These are phyloP conservation scores for Macrophomina tecta DNA, from an alignment of 2,329 filamentous ascomycete species.

Conservation along the genomic window DNA sequence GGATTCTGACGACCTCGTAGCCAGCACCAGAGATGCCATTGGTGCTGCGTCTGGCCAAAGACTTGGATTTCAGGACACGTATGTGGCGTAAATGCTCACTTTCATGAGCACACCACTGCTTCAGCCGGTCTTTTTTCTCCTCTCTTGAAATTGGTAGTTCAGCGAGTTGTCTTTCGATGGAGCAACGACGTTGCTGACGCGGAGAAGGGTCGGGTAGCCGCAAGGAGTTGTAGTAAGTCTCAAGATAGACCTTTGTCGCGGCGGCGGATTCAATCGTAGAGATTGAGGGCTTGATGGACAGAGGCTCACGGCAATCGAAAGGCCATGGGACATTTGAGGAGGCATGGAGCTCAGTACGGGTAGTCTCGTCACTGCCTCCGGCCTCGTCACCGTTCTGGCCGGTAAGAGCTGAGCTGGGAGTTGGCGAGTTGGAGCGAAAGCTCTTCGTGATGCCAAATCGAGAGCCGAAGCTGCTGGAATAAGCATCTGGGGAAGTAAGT, in stretches of 20 bases:
- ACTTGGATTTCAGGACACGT: constrained; percentile 71
- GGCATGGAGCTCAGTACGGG: background rate
- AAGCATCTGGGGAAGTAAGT: constrained; percentile 12
- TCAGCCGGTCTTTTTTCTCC: constrained; percentile 58
- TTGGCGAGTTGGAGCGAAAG: constrained; percentile 11
- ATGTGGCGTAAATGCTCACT: constrained; percentile 75
- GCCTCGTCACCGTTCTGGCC: background rate
- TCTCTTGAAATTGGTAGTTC: constrained; percentile 63
- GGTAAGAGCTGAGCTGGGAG: background rate
- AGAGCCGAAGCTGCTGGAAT: constrained; percentile 9
- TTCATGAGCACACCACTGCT: constrained; percentile 70
- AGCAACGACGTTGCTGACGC: constrained; percentile 65
- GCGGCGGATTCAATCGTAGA: constrained; percentile 77
- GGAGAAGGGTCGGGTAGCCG: constrained; percentile 61
- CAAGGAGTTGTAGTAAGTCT: constrained; percentile 80
- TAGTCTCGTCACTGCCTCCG: constrained; percentile 24
- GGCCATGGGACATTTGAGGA: background rate
- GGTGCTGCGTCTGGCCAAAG: constrained; percentile 53
- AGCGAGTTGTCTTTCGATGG: constrained; percentile 69
- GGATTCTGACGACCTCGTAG: constrained; percentile 81
- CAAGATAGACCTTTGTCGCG: constrained; percentile 83
- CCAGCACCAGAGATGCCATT: constrained; percentile 63
- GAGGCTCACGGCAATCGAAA: constrained; percentile 6
- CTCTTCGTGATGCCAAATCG: constrained; percentile 11
- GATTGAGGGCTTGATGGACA: constrained; percentile 44